Conservation (phyloP, 2,329 filamentous ascomycete genomes). For the Calonectria honghensis region DNA sequence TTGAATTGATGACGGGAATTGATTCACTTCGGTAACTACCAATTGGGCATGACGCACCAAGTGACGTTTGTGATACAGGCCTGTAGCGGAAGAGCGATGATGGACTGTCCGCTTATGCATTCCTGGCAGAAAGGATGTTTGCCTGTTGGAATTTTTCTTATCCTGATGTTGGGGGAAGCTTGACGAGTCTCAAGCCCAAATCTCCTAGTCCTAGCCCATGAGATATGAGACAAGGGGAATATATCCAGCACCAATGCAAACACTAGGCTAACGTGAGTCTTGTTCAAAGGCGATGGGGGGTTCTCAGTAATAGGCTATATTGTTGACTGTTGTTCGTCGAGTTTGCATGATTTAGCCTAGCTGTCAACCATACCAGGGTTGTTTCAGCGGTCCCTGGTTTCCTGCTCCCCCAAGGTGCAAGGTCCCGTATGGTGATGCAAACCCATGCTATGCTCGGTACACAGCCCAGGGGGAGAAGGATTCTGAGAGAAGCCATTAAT, state of each 20-base stretch:
- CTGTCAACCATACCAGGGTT: neutral
- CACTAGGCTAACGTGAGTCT: neutral
- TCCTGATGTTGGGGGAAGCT: neutral
- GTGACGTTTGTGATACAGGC: conserved; percentile 2
- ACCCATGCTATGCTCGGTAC: neutral
- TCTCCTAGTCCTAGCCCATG: neutral
- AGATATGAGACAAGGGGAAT: neutral
- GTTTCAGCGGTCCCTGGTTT: neutral
- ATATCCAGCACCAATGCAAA: neutral
- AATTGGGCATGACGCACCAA: neutral
- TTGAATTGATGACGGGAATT: neutral
- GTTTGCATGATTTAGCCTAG: neutral
- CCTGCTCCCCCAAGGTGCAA: neutral
- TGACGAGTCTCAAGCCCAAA: too few relatives aligned
- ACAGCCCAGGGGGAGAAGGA: conserved; percentile 5
- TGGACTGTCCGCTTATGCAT: neutral
- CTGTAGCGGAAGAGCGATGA: neutral
- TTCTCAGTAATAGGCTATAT: neutral
- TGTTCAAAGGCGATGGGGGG: neutral
- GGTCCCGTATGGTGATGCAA: conserved; percentile 2
- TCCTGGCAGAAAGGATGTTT: neutral
- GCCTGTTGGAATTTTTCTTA: neutral
- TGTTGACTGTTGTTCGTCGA: neutral
- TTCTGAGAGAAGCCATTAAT: neutral
- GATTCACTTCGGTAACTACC: neutral